A percentile compares a stretch with the other conserved stretches of the same genome.
Conservation (phyloP, 2,329 filamentous ascomycete genomes). For the Fusarium nelsonii region DNA sequence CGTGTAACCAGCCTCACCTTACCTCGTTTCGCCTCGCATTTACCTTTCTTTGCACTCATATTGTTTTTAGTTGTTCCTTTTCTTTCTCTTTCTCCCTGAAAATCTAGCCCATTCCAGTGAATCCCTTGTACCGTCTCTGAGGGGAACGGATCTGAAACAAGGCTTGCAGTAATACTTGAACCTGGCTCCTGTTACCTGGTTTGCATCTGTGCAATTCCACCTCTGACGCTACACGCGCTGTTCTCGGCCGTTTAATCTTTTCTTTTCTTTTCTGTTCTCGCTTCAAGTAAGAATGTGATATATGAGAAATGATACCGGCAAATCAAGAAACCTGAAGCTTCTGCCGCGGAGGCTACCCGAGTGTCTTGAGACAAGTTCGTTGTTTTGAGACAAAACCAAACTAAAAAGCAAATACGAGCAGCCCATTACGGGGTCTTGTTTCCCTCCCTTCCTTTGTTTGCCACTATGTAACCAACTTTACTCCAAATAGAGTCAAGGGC, state of each 20-base stretch:
- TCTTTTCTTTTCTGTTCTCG: neutral
- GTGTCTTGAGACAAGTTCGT: neutral
- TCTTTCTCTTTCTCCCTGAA: slow-evolving; percentile 17
- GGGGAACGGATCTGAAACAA: slow-evolving; percentile 39
- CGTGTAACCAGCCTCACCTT: slow-evolving; percentile 21
- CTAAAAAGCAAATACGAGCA: slow-evolving; percentile 12
- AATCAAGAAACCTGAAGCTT: neutral
- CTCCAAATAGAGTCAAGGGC: neutral
- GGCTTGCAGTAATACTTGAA: slow-evolving; percentile 20
- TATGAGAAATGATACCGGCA: neutral
- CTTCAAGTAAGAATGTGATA: neutral
- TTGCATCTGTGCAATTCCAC: neutral
- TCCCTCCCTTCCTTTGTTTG: slow-evolving; percentile 15
- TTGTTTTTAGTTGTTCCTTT: neutral
- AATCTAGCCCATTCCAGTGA: slow-evolving; percentile 32
- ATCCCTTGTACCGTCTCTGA: neutral
- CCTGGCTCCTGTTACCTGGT: slow-evolving; percentile 5
- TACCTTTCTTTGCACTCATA: neutral
- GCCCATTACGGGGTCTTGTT: neutral
- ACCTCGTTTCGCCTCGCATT: neutral
- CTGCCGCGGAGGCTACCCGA: neutral
- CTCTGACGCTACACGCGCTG: neutral
- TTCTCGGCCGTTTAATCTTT: neutral
- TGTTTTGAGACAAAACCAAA: slow-evolving; percentile 1
- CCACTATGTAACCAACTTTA: neutral